Evolutionary conservation across 495 filamentous ascomycete species (phyloP), one percentile per base, ranked within the genome.

Genomic region (Xylaria grammica): DNA sequence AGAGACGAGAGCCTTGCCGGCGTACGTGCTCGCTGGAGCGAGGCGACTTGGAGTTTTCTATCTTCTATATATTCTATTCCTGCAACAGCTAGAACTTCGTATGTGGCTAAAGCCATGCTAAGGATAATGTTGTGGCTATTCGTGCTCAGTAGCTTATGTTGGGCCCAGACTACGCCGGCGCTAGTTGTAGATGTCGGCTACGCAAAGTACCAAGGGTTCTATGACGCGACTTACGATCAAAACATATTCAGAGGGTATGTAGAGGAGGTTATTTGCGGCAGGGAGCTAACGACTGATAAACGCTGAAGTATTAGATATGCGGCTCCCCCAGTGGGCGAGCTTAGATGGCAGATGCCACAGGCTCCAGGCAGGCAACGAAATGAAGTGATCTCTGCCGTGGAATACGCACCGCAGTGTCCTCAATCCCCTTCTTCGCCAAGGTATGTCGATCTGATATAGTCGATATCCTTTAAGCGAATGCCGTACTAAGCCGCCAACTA

Each of bases 321-420:
- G 3, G 72, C 72, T 19, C 65, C 74, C 6, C 72, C 74, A 26
- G 45, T 69, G 20, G 74, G 74, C 27, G 65, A 58, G 30, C 53
- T 72, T 20, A 67, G 74, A 67, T 76, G 74, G 74, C 74, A 75
- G 54, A 55, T 66, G 52, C 74, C 74, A 5, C 72, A 67, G 32
- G 46, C 50, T 9, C 74, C 74, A 17, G 32, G 51, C 27, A 55
- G 57, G 17, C 67, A 74, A 48, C 62, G 70, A 32, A 73, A 57
- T n/a, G 62, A 64, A 52, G 54, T 74, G 1, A 62, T 69, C 32
- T 45, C 63, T 3, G 72, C 72, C 17, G 56, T 57, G 20, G 66
- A 70, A 5, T 70, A 67, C 32, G 67, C 44, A n/a, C 44, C 69
- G 3, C 44, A 56, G 54, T 74, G 72, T 20, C 72, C 72, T 34